Base-by-base conservation (phyloP, 2,329 filamentous ascomycete genomes). In the Xylaria sp. region DNA sequence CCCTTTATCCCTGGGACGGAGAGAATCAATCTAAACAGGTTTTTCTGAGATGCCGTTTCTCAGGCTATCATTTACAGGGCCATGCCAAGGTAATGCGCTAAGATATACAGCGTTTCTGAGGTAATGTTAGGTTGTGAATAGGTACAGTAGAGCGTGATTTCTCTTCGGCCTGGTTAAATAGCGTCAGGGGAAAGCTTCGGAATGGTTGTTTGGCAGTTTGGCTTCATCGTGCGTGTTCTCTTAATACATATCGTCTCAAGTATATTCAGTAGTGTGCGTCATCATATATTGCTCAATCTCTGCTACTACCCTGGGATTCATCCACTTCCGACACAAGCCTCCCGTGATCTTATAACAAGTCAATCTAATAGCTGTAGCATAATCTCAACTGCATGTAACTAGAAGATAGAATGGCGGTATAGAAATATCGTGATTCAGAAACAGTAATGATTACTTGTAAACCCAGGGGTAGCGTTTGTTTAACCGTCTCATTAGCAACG, bases 31-130 rank as follows among this genome's bases (percentile, higher is more conserved):
- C 13, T 28, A 28, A 66, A 33, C 54, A 59, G 38, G 59, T 56
- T 63, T 66, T 68, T 20, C 60, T 44, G 31, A 48, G 6, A 59
- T 63, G 33, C 15, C 31, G 9, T 38, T 61, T 33, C 49, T 66
- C 28, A 20, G 28, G 26, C 36, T 49, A 44, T 58, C 53, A 64
- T 58, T 17, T 58, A 36, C 6, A 58, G n/a, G 51, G 36, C n/a
- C 6, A 63, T 54, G 44, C 59, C 40, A 59, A 65, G 26, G n/a
- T 46, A 36, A 31, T n/a, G 36, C 26, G 28, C 31, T 15, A 20
- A n/a, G 6, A 57, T 68, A 57, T 59, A 56, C 59, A 63, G 20
- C 51, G 49, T 38, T 4, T 33, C 20, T 5, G 51, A 44, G 36
- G n/a, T 26, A 53, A 15, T 28, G 17, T 44, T 9, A 17, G 11